These are phyloP conservation scores for Saccharomycopsis sp. DNA, from an alignment of 805 yeast species.

Conservation along the genomic window DNA sequence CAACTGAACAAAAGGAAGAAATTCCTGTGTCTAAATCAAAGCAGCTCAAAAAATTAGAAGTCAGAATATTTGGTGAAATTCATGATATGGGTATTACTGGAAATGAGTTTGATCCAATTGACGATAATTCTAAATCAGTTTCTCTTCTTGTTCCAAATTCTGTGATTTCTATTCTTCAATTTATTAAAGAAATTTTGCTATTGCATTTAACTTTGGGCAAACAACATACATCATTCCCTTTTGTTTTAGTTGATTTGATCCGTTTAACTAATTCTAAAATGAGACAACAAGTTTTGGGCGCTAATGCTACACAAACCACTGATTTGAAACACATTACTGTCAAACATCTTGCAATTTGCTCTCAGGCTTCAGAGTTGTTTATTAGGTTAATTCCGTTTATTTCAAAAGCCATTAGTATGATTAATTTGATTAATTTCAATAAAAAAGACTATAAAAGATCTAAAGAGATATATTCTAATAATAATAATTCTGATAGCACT, in stretches of 20 bases:
- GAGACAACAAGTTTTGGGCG: conserved; percentile 54
- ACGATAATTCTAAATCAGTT: background rate
- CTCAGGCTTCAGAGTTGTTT: conserved; percentile 49
- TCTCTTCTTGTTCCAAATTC: conserved; percentile 9
- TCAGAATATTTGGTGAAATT: background rate
- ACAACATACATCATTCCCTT: conserved; percentile 11
- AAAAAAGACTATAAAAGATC: conserved; percentile 6
- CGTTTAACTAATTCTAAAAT: conserved; percentile 43
- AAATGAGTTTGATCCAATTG: background rate
- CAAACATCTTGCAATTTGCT: conserved; percentile 56
- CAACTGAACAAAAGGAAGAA: too few species aligned
- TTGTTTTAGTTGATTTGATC: conserved; percentile 32
- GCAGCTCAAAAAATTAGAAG: conserved; percentile 3
- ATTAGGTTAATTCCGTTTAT: conserved; percentile 29
- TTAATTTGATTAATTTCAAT: conserved; percentile 12
- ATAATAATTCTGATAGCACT: background rate
- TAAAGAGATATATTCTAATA: conserved; percentile 12
- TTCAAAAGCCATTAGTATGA: conserved; percentile 25
- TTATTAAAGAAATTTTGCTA: conserved; percentile 10
- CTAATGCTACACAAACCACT: conserved; percentile 68
- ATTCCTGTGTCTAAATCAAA: background rate
- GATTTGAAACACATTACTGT: conserved; percentile 67
- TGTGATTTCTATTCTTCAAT: conserved; percentile 8
- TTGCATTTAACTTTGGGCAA: conserved; percentile 15
- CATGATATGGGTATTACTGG: background rate